Evolutionary conservation across 345 rosid genomes (phyloP), one percentile per base, ranked within the genome.

Genomic region (Euphorbia peplus): DNA sequence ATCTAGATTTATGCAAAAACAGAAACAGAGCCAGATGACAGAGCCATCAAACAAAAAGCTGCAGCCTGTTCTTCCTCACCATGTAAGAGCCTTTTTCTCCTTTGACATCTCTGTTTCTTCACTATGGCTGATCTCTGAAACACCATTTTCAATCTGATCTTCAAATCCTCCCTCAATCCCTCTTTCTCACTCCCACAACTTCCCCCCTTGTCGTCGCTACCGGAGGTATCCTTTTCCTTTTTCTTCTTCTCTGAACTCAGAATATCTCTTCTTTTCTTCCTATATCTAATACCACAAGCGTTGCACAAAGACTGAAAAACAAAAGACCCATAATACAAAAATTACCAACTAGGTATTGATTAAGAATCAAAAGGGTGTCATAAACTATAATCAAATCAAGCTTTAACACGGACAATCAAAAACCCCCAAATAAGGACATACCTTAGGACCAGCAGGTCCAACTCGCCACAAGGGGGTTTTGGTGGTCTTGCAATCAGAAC

Each of bases 391-490:
- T 12, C 28, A 14, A 53, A 0, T 9, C 37, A 32, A 52, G 1
- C 19, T 39, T n/a, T 50, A 18, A 16, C 4, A 50, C n/a, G 1
- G 12, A 21, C 21, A 25, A 56, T 28, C 2, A 1, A 75, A 14
- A 61, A 10, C 15, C 50, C 62, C 41, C 48, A 29, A 18, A 8
- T 21, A 68, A 12, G 8, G 25, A 11, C 14, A 19, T 3, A 90
- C 98, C 89, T 87, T 90, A 24, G 98, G 98, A 18, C 96, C 97
- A 63, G 86, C 75, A 44, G 96, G 97, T 26, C 98, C 98, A 70
- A 85, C 85, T 83, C 98, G 83, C 98, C 97, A 93, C 76, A 90
- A 77, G 26, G 98, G 98, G 16, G 97, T 93, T 79, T 74, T 86
- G 9, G 93, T 87, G 67, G 93, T 86, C 52, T 80, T 87, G 78